Percentiles rank a stretch among this genome's conserved stretches.
Evolutionary conservation across 306 rosid species (phyloP).

Genomic region (Dalbergia oliveri): DNA sequence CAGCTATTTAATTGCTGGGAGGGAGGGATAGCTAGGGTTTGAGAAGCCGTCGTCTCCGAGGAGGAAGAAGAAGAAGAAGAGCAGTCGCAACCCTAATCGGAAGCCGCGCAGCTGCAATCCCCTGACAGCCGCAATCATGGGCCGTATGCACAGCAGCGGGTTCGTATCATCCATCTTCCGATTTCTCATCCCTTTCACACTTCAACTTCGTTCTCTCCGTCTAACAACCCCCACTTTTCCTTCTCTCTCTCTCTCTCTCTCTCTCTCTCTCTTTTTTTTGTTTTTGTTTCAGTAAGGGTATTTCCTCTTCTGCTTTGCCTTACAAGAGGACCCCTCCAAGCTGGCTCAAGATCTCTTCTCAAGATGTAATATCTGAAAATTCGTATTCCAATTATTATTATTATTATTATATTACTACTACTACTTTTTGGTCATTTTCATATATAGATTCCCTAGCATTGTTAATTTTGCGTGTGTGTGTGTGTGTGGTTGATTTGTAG

Average conservation of each 20-base stretch:
- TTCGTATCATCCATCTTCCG: slow-evolving; percentile 42
- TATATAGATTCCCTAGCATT: not conserved
- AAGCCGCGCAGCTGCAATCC: not conserved
- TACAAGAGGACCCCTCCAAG: slow-evolving; percentile 91
- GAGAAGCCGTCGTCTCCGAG: not conserved
- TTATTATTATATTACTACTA: too few relatives aligned
- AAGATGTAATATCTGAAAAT: slow-evolving; percentile 60
- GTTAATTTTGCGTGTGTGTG: not conserved
- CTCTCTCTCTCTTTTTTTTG: not conserved
- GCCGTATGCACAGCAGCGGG: slow-evolving; percentile 95
- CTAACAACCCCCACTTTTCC: not conserved
- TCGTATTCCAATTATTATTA: not conserved
- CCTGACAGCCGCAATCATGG: slow-evolving; percentile 57
- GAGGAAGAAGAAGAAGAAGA: slow-evolving; percentile 6
- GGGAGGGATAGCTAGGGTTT: slow-evolving; percentile 30
- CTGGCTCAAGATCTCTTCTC: slow-evolving; percentile 85
- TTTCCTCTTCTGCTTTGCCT: slow-evolving; percentile 91
- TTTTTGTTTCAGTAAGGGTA: slow-evolving; percentile 78
- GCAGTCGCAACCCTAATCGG: slow-evolving; percentile 22
- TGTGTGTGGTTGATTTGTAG: slow-evolving; percentile 39
- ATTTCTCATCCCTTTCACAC: not conserved
- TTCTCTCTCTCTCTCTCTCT: not conserved
- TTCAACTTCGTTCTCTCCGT: not conserved
- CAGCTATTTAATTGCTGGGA: too few relatives aligned
- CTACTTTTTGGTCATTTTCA: not conserved